Base-by-base conservation (phyloP, 345 rosid species). In the Kandelia obovata region DNA sequence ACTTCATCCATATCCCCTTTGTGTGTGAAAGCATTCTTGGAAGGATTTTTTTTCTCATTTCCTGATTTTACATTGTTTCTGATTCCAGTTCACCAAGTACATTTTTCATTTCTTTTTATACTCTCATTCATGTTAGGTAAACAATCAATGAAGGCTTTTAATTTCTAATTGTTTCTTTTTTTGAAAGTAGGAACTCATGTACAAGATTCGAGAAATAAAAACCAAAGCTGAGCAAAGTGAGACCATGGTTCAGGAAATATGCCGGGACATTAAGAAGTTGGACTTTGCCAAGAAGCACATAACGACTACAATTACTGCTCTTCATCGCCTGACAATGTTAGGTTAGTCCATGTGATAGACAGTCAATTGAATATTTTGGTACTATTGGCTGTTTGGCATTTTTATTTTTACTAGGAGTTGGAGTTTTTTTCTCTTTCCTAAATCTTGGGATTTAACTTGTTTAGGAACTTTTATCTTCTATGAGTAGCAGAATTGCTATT, bases 201-300 rank as follows among this genome's bases (percentile, higher is more conserved):
- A 85, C 80, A 95, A 90, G 79, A 87, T 95, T 69, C 96, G 87
- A 67, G 98, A 95, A 83, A 95, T 95, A 78, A 95, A 95, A 82
- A 87, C 94, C 80, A 95, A 95, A 82, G 99, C 99, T 32, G 98
- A 86, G 82, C 99, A 95, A 77, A 95, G 99, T 83, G 99, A 95
- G 82, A 85, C 96, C 17, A 92, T 95, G 99, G 99, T 95, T 61
- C 96, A 92, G 83, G 98, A 95, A 80, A 95, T 95, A 75, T 95
- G 99, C 61, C 93, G 99, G 65, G 99, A 95, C 81, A 95, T 92
- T 75, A 95, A 95, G 83, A 95, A 95, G 85, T 81, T 95, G 82
- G 99, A 95, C 82, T 95, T 92, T 79, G 98, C 98, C 21, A 92
- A 95, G 89, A 95, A 95, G 85, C 97, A 95, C 81, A 92, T 95